Conservation (phyloP, 768 basidiomycete genomes). For the Strobilomyces confusus region DNA sequence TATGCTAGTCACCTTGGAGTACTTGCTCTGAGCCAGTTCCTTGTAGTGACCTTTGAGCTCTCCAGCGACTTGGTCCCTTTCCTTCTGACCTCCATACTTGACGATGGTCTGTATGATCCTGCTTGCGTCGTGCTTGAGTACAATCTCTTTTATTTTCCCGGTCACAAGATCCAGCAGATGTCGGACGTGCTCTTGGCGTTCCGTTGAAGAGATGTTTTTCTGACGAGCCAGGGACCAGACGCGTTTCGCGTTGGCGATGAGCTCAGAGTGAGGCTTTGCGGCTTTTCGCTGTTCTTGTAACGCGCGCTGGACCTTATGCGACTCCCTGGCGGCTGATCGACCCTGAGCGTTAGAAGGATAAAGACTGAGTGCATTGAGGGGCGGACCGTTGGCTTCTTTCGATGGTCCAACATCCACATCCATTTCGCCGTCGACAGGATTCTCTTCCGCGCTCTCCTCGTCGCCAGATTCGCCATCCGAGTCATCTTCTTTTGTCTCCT, state of each 20-base stretch:
- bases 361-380: slow-evolving; percentile 10
- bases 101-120: slow-evolving; percentile 79
- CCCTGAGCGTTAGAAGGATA: slow-evolving; percentile 5
- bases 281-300: slow-evolving; percentile 68
- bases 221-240: slow-evolving; percentile 75
- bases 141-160: slow-evolving; percentile 80
- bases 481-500: slow-evolving; percentile 34
- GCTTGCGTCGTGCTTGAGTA: slow-evolving; percentile 90
- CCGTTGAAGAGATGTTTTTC: slow-evolving; percentile 62
- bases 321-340: slow-evolving; percentile 54
- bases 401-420: slow-evolving; percentile 24
- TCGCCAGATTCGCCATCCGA: slow-evolving; percentile 36
- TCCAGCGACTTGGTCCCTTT: slow-evolving; percentile 74
- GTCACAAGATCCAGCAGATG: slow-evolving; percentile 73
- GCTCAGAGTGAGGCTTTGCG: slow-evolving; percentile 69
- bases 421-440: slow-evolving; percentile 30
- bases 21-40: slow-evolving; percentile 79
- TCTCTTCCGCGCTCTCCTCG: slow-evolving; percentile 18
- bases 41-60: slow-evolving; percentile 82
- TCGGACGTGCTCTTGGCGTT: slow-evolving; percentile 71
- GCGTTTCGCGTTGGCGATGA: slow-evolving; percentile 69
- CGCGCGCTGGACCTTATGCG: slow-evolving; percentile 66
- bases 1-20: slow-evolving; percentile 68
- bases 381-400: slow-evolving; percentile 60
- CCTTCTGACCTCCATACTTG: slow-evolving; percentile 70